Conservation (phyloP, 106 monocot genomes). For the Dendrobium catenatum region DNA sequence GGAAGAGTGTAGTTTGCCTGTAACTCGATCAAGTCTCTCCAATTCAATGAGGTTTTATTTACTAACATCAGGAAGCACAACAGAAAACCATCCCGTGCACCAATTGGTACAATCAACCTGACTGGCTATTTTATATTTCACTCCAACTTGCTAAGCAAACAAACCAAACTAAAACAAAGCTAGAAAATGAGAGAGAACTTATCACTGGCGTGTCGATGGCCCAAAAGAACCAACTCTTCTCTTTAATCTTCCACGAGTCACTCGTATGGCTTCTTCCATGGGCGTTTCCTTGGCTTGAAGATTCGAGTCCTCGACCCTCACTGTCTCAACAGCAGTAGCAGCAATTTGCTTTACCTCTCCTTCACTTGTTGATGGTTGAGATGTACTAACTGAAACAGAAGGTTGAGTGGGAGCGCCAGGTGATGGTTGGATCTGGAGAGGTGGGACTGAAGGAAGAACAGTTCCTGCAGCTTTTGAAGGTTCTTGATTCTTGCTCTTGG, state of each 20-base stretch:
- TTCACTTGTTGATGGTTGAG: constrained; percentile 3
- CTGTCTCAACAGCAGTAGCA: background rate
- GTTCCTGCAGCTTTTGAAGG: background rate
- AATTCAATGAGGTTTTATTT: background rate
- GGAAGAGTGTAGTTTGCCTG: too few relatives aligned
- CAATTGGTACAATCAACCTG: background rate
- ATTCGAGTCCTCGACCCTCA: background rate
- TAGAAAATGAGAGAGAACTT: background rate
- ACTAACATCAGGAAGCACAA: background rate
- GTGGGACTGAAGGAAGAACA: background rate
- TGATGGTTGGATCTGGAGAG: background rate
- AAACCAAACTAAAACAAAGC: background rate
- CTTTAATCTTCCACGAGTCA: constrained; percentile 47
- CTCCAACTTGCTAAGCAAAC: background rate
- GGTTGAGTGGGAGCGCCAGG: background rate
- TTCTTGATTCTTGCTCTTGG: background rate
- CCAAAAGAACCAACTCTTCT: constrained; percentile 5
- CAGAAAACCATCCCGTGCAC: background rate
- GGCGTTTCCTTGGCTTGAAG: constrained; percentile 18
- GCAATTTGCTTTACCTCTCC: constrained; percentile 12
- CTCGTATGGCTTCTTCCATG: constrained; percentile 43
- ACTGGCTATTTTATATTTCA: background rate
- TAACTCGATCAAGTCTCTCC: background rate
- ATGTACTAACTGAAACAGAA: background rate
- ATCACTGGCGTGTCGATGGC: background rate